A percentile compares a stretch with the other conserved stretches of the same genome.
Conservation (phyloP, 2,329 filamentous ascomycete species). For the Thelonectria rubi region DNA sequence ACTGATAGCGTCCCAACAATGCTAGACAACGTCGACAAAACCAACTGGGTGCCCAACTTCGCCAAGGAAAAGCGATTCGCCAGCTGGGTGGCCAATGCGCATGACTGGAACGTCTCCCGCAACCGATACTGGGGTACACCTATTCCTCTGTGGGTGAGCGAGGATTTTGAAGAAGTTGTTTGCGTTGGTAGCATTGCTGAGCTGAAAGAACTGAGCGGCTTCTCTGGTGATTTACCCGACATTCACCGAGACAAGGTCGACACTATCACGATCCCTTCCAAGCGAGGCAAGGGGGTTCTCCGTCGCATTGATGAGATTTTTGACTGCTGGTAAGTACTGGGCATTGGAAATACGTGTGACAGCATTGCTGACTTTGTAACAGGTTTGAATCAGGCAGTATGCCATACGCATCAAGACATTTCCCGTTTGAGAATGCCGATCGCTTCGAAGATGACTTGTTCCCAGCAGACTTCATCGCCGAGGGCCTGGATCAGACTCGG, state of each 20-base stretch:
- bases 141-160: slow-evolving; percentile 41
- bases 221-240: slow-evolving; percentile 32
- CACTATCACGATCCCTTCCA: slow-evolving; percentile 39
- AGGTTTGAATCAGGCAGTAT: slow-evolving; percentile 43
- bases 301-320: slow-evolving; percentile 41
- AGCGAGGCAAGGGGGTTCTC: slow-evolving; percentile 38
- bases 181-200: slow-evolving; percentile 39
- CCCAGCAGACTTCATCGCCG: slow-evolving; percentile 42
- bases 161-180: slow-evolving; percentile 40
- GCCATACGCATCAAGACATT: slow-evolving; percentile 41
- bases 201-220: slow-evolving; percentile 39
- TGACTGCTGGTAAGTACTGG: slow-evolving; percentile 39
- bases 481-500: slow-evolving; percentile 42
- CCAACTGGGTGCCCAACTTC: slow-evolving; percentile 37
- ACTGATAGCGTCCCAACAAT: slow-evolving; percentile 36
- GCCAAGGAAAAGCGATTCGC: slow-evolving; percentile 43
- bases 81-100: slow-evolving; percentile 39
- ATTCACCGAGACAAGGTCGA: slow-evolving; percentile 42
- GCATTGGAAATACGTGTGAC: background rate
- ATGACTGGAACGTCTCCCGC: slow-evolving; percentile 39
- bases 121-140: slow-evolving; percentile 42
- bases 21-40: slow-evolving; percentile 37
- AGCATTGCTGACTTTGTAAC: background rate
- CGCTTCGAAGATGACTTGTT: slow-evolving; percentile 31
- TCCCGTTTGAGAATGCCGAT: slow-evolving; percentile 40